Evolutionary conservation across 176 grass and related monocot species (phyloP), one percentile per base, ranked within the genome.

Genomic region (Zoysia pacifica): DNA sequence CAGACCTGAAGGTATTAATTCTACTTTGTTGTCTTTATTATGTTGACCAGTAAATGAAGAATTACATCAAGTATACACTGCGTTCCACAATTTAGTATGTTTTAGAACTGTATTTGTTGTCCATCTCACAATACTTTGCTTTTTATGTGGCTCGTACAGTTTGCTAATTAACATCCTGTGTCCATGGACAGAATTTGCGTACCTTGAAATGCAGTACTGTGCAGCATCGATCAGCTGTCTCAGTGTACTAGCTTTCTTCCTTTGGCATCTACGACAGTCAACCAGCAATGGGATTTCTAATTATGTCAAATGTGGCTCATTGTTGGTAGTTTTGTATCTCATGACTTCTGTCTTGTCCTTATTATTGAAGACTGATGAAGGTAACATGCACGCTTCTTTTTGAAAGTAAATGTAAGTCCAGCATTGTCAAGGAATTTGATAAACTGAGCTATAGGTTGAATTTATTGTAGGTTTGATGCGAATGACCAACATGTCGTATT

Each of bases 181-280:
- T 87, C 51, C 48, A 43, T 87, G 65, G 46, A 48, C 79, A 99
- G 96, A 95, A 78, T 58, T 91, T 70, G 67, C 78, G 44, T 89
- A 92, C 76, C 84, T 91, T 11, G 79, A 87, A 48, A 93, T 94
- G 92, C 92, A 93, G 70, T 95, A 93, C 80, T 99, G 92, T 92
- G 91, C 82, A 7, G 83, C 70, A 47, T 95, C 92, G 35, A 67
- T 86, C 41, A 81, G 90, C 75, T 95, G 92, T 65, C 84, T 88
- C 60, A 72, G 86, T 66, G 86, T 95, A 83, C 67, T 98, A 77
- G 69, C 82, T 47, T 99, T 91, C 72, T 89, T 99, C 65, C 62
- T 87, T 70, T 89, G 87, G 79, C 81, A 85, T 89, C 55, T 91
- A 41, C 38, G 69, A 44, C 70, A 61, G 72, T 84, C 90, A 77